A percentile compares a stretch with the other conserved stretches of the same genome.
These are phyloP conservation scores for Trypanosoma rangeli DNA, from an alignment of 208 protist species.

Conservation along the genomic window DNA sequence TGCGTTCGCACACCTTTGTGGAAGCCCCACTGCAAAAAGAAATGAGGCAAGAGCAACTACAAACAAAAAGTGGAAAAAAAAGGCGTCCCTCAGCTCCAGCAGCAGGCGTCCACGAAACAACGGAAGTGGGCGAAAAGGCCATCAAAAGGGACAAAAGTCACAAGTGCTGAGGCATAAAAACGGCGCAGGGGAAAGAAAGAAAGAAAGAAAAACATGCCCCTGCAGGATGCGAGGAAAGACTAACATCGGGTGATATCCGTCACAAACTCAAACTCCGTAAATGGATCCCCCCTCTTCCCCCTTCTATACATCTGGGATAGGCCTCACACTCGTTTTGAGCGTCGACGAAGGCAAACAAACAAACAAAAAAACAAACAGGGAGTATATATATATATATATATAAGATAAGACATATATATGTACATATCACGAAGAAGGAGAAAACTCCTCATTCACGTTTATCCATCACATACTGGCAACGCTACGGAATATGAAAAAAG, in stretches of 20 bases:
- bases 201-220: neutral
- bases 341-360: neutral
- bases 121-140: neutral
- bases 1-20: neutral
- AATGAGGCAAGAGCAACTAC: neutral
- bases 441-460: too few relatives aligned
- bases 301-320: neutral
- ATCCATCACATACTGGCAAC: too few relatives aligned
- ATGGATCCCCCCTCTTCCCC: neutral
- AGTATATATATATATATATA: conserved; percentile 16
- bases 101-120: neutral
- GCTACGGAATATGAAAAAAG: too few relatives aligned
- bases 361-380: conserved; percentile 1
- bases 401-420: neutral
- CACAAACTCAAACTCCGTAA: neutral
- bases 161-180: too few relatives aligned
- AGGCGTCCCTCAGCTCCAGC: neutral
- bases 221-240: neutral
- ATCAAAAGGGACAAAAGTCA: conserved; percentile 21
- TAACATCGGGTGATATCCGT: neutral
- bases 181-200: too few relatives aligned
- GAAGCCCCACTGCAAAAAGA: too few relatives aligned
- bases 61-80: neutral
- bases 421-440: too few relatives aligned
- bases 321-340: neutral